These are phyloP conservation scores for Russula emetica DNA, from an alignment of 768 basidiomycete species.

Conservation along the genomic window DNA sequence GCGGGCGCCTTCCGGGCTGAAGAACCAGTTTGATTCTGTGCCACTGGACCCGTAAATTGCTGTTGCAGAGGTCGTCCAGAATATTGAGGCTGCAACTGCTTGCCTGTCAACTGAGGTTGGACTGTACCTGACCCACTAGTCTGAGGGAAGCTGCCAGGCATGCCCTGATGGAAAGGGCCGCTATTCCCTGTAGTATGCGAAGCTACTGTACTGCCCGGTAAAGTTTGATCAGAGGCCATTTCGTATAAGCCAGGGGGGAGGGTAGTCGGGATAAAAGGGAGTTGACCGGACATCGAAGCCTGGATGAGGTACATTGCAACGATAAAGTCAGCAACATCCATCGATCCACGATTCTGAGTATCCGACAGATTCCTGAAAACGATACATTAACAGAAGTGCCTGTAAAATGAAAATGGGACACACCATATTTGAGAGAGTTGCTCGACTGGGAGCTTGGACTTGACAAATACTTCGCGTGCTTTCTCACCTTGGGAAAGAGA, in stretches of 20 bases:
- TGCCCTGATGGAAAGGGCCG: slow-evolving; percentile 56
- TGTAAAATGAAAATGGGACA: slow-evolving; percentile 25
- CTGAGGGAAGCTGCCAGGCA: slow-evolving; percentile 49
- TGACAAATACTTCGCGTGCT: slow-evolving; percentile 86
- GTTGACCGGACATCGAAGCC: slow-evolving; percentile 76
- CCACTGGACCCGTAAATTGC: slow-evolving; percentile 19
- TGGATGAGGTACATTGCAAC: slow-evolving; percentile 97
- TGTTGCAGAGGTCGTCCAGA: slow-evolving; percentile 48
- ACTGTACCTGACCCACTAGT: slow-evolving; percentile 51
- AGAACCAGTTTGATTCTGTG: slow-evolving; percentile 28
- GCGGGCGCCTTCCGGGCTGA: slow-evolving; percentile 33
- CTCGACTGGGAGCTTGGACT: slow-evolving; percentile 82
- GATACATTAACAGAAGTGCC: slow-evolving; percentile 2
- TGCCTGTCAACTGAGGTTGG: slow-evolving; percentile 27
- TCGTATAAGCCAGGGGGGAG: slow-evolving; percentile 86
- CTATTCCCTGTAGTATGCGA: slow-evolving; percentile 57
- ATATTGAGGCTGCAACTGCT: slow-evolving; percentile 55
- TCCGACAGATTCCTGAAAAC: slow-evolving; percentile 83
- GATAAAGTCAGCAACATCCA: slow-evolving; percentile 89
- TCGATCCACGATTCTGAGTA: slow-evolving; percentile 82
- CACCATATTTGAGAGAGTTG: slow-evolving; percentile 92
- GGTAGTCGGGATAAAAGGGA: slow-evolving; percentile 63
- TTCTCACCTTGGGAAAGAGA: slow-evolving; percentile 58
- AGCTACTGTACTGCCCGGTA: slow-evolving; percentile 33
- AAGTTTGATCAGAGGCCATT: slow-evolving; percentile 47